Evolutionary conservation across 2,329 filamentous ascomycete genomes (phyloP).

Genomic region (Ophiostoma angusticollis): DNA sequence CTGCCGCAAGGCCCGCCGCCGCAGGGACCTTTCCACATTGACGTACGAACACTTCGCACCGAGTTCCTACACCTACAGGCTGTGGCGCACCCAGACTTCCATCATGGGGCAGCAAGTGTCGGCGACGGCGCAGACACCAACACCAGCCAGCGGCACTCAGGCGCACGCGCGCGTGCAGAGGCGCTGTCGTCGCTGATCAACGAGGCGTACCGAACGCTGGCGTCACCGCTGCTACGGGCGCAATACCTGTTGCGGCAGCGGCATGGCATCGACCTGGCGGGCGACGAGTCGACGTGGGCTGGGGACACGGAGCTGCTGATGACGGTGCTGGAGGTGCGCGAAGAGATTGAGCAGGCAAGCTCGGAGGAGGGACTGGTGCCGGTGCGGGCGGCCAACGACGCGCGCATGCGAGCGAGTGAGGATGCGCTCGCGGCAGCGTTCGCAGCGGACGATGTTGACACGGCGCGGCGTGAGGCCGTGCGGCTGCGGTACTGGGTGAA

Average conservation of each 20-base stretch:
- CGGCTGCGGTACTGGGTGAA: slow-evolving; percentile 83
- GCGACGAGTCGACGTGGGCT: slow-evolving; percentile 56
- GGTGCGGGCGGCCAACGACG: slow-evolving; percentile 54
- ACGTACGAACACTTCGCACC: slow-evolving; percentile 55
- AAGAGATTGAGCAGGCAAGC: slow-evolving; percentile 59
- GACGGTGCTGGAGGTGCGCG: slow-evolving; percentile 67
- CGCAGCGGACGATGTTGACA: slow-evolving; percentile 43
- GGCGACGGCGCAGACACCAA: neutral
- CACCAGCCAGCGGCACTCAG: slow-evolving; percentile 4
- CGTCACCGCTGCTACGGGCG: slow-evolving; percentile 66
- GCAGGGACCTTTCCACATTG: slow-evolving; percentile 58
- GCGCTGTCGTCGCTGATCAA: slow-evolving; percentile 75
- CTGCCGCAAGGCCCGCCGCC: slow-evolving; percentile 71
- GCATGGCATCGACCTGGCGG: slow-evolving; percentile 62
- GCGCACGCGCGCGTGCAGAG: slow-evolving; percentile 44
- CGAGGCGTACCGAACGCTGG: slow-evolving; percentile 77
- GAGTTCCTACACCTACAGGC: slow-evolving; percentile 83
- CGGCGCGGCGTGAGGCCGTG: slow-evolving; percentile 60
- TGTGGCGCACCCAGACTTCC: slow-evolving; percentile 60
- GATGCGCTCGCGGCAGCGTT: slow-evolving; percentile 52
- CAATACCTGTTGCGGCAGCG: slow-evolving; percentile 68
- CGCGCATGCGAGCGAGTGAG: slow-evolving; percentile 52
- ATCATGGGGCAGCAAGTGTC: slow-evolving; percentile 22
- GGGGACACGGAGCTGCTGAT: slow-evolving; percentile 48
- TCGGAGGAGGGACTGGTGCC: slow-evolving; percentile 49